phyloP scores from a whole-genome alignment of 306 rosid genomes.

The Medicago truncatula region DNA sequence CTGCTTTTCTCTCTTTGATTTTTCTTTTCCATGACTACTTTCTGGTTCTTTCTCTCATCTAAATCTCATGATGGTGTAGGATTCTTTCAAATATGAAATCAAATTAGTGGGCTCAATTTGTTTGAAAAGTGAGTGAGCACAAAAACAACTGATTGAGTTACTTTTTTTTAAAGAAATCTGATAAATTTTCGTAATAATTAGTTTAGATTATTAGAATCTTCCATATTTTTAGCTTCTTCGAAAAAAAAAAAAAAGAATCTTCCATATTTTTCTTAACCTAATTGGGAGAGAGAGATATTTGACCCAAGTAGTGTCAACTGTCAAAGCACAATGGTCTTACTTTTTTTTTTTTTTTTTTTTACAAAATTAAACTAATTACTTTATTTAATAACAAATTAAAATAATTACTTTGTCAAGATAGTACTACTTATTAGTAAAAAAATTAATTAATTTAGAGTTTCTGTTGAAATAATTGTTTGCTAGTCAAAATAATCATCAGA shows the following conservation, averaged over 20 bases:
- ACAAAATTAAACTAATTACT: not conserved
- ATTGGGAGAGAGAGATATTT: not conserved
- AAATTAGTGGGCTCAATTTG: not conserved
- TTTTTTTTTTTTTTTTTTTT: no score
- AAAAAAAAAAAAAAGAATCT: no score
- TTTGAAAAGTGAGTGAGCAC: no score
- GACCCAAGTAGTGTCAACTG: not conserved
- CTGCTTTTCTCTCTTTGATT: not conserved
- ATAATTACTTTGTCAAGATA: no score
- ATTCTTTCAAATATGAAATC: conserved; percentile 6
- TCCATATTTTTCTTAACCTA: not conserved
- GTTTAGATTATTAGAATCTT: conserved; percentile 24
- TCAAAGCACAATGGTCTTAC: no score
- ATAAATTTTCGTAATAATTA: conserved; percentile 3
- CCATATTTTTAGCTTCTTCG: conserved; percentile 14
- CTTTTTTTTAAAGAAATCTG: not conserved
- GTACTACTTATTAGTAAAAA: no score
- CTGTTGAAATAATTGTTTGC: not conserved
- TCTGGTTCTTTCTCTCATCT: not conserved
- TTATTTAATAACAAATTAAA: no score
- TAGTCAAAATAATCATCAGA: not conserved
- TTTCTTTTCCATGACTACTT: not conserved
- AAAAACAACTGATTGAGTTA: no score
- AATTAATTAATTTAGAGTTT: no score
- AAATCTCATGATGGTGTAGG: conserved; percentile 22